Percentiles rank a stretch among this genome's conserved stretches.
Evolutionary conservation across 78 protist species (phyloP).

Genomic region (Bigelowiella natans): DNA sequence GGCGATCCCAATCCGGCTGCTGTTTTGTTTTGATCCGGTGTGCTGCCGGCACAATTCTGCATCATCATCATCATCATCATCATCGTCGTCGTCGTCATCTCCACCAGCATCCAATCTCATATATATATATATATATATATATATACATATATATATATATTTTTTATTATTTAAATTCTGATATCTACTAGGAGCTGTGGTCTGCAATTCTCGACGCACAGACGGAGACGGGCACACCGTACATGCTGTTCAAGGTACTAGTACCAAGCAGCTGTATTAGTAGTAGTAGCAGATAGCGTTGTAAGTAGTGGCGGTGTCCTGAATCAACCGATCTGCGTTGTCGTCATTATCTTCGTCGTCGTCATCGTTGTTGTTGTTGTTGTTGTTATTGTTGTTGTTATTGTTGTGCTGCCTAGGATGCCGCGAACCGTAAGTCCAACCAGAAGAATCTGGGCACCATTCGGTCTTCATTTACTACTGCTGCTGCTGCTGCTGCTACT

Average conservation of each 20-base stretch:
- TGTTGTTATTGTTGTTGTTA: too few relatives aligned
- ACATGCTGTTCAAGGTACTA: conserved; percentile 81
- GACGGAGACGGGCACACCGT: conserved; percentile 96
- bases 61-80: too few relatives aligned
- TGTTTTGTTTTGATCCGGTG: too few relatives aligned
- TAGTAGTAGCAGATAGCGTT: background rate
- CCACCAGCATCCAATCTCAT: too few relatives aligned
- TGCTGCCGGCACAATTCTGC: too few relatives aligned
- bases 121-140: background rate
- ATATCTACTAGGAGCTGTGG: conserved; percentile 69
- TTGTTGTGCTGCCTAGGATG: too few relatives aligned
- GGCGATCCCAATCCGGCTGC: too few relatives aligned
- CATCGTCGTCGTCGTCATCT: too few relatives aligned
- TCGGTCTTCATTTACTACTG: conserved; percentile 32
- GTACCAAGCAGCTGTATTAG: background rate
- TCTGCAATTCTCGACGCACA: conserved; percentile 85
- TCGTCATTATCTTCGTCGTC: too few relatives aligned
- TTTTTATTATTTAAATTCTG: background rate
- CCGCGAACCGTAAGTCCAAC: conserved; percentile 85
- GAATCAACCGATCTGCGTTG: too few relatives aligned
- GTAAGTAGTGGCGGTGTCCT: too few relatives aligned
- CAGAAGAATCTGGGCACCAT: conserved; percentile 91
- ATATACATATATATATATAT: background rate
- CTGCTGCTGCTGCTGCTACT: conserved; percentile 2
- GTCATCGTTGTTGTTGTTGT: too few relatives aligned